Base-by-base conservation (phyloP, 805 yeast species). In the Candida railenensis region DNA sequence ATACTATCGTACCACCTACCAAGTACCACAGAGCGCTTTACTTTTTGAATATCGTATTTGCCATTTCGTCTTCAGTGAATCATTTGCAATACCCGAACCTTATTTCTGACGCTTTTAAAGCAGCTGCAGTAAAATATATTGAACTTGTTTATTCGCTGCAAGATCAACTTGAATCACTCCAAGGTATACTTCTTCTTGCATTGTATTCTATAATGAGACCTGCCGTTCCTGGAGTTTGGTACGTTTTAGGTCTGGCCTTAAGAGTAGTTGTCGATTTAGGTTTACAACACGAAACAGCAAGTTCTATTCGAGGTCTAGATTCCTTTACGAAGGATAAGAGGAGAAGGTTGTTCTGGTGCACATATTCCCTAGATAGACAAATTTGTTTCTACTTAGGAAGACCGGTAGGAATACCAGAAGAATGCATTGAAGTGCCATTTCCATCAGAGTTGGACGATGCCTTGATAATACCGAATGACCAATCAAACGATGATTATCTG, bases 201-300 rank as follows among this genome's bases (percentile, higher is more conserved):
- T 59, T 84, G 3, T 90, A 86, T 59, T 81, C 95, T 0, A 74
- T 85, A 30, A 89, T 90, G 96, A 75, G 96, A 47, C 97, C 97
- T 0, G 83, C 92, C 1, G 80, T 80, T 12, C 96, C 96, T 0
- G 94, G 96, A 3, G 89, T 88, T n/a, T 90, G 97, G 97, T 88
- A 88, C 60, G 81, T 87, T 3, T 67, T 88, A 52, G 96, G 96
- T 0, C 80, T 88, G 1, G 90, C 92, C 0, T 64, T 89, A 42
- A 74, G 97, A 49, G 64, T 88, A 42, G 83, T 92, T 54, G 88
- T 89, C 22, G 97, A 90, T 63, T 63, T 90, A 49, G 96, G 96
- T 1, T 69, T 90, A 5, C 97, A 90, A 62, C 80, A 82, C 33
- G 96, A 89, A 56, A 42, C 42, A 48, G 57, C n/a, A 44, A 54